Base-by-base conservation (phyloP, 257 asterid species). In the Nemophila menziesii region DNA sequence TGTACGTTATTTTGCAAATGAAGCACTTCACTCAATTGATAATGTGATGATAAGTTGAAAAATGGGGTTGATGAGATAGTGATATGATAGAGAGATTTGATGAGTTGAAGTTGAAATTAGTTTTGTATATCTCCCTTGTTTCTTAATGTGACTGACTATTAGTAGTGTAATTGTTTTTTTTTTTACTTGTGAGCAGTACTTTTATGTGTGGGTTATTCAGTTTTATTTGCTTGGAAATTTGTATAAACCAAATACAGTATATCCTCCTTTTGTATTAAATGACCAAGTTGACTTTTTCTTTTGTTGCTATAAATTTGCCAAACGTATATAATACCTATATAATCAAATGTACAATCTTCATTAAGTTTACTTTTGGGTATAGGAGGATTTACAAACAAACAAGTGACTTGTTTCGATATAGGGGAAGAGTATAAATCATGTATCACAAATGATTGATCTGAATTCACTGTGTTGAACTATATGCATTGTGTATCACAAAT, bases 1-100 rank as follows among this genome's bases (percentile, higher is more conserved):
- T 71, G 92, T 79, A 11, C 74, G 92, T 24, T 72, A 48, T 52
- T 75, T 63, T 8, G 81, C 85, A 40, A 75, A 64, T 52, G 73
- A 79, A 54, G 92, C 85, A 24, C 67, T 79, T 39, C 74, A 62
- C 40, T 68, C 80, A 9, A 69, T 71, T 8, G 90, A 74, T 55
- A 64, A 42, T 33, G 80, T 58, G 48, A 69, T 69, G 86, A 73
- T 77, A 16, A n/a, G n/a, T 16, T 11, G 5, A 20, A 14, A 11
- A 36, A 20, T 34, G 49, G 16, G 18, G 11, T 5, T 11, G 12
- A 17, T 0, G 20, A 20, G 17, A 20, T 14, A 20, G 23, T 26
- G 33, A 5, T 26, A 7, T 10, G 36, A 29, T 29, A 5, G 36
- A 29, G 8, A 29, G 44, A 20, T 43, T 43, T n/a, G 44, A 42